These are phyloP conservation scores for Magnaporthiopsis poae DNA, from an alignment of 2,329 filamentous ascomycete genomes.

Conservation along the genomic window DNA sequence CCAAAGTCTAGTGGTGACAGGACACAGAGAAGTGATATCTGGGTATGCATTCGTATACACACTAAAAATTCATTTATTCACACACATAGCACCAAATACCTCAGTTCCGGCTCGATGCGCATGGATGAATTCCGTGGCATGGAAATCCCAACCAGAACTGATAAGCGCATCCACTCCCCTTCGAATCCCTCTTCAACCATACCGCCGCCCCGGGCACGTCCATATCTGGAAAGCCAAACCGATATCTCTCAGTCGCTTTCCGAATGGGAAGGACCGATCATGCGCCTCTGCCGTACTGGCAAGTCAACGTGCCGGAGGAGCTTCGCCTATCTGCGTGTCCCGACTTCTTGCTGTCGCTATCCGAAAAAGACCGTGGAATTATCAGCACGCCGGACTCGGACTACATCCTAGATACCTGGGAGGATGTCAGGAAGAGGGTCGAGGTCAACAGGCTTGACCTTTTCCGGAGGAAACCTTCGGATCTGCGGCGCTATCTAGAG, in stretches of 20 bases:
- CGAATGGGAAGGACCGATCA: not conserved
- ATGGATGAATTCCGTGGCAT: too few relatives aligned
- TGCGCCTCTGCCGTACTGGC: constrained; percentile 61
- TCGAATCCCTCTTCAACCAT: not conserved
- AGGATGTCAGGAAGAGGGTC: constrained; percentile 54
- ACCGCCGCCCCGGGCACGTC: not conserved
- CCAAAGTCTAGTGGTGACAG: not conserved
- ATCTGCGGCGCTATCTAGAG: constrained; percentile 67
- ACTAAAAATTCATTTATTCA: too few relatives aligned
- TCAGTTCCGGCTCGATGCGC: too few relatives aligned
- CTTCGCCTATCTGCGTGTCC: constrained; percentile 61
- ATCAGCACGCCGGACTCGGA: constrained; percentile 60
- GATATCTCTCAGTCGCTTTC: not conserved
- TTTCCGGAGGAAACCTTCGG: constrained; percentile 68
- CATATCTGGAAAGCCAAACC: too few relatives aligned
- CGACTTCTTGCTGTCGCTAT: constrained; percentile 53
- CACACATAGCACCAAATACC: too few relatives aligned
- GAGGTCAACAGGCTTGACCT: constrained; percentile 57
- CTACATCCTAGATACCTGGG: constrained; percentile 59
- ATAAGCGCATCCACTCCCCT: not conserved
- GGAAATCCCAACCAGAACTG: not conserved
- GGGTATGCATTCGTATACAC: too few relatives aligned
- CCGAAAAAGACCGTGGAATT: constrained; percentile 59
- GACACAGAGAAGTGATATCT: not conserved
- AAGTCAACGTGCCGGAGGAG: constrained; percentile 60